Evolutionary conservation across 2,329 filamentous ascomycete species (phyloP), one percentile per base, ranked within the genome.

Genomic region (Beauveria sp.): DNA sequence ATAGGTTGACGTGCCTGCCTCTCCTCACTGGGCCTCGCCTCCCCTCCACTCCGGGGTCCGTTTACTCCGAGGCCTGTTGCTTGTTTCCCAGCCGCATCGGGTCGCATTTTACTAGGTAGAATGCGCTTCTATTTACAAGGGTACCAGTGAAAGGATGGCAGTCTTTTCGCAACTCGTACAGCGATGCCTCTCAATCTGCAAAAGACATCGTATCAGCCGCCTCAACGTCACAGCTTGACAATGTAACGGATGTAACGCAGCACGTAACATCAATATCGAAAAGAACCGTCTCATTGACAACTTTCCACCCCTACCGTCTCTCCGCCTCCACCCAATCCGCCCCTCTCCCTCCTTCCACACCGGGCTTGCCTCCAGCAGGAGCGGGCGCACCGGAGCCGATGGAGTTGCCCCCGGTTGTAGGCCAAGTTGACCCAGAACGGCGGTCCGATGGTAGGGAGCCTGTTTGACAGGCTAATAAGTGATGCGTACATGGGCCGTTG

Each of bases 331-430:
- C n/a, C 40, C 26, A 16, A 24, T 16, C 8, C 1, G 7, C 20
- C 10, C 26, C 53, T 14, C 14, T 7, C 16, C 45, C 46, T 31
- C 56, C 46, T 28, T 43, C 56, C 56, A 50, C 56, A 43, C 56
- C 31, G 9, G 45, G 14, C 34, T 59, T 34, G 34, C 46, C 45
- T 50, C 31, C 12, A 58, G 31, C 49, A 60, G 49, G 49, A 50
- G 58, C 49, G 49, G 58, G 48, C 58, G 49, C 40, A 26, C 58
- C 58, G 49, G 49, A 42, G 58, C 58, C 58, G 58, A 60, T 60
- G 56, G 56, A 52, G 38, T 12, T 31, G 38, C 38, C 49, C 57
- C 58, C 48, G 49, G 49, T 22, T 22, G 53, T 56, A 45, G 42
- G 24, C 40, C 43, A 56, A 43, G 20, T 58, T 49, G 42, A 34